These are phyloP conservation scores for Aspergillus haitiensis DNA, from an alignment of 495 filamentous ascomycete species.

Conservation along the genomic window DNA sequence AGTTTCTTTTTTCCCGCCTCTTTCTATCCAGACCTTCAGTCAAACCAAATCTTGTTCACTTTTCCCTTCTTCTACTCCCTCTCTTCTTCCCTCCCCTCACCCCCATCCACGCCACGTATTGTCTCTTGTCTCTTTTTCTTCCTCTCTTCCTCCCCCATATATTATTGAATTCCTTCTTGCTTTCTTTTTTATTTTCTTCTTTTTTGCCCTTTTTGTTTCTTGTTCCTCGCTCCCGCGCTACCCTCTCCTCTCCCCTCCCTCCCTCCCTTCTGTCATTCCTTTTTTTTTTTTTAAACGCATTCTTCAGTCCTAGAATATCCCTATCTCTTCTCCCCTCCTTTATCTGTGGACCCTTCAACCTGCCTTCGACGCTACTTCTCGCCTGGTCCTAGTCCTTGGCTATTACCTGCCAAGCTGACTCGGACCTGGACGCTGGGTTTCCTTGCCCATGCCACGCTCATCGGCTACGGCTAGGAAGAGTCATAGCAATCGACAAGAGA, in stretches of 20 bases:
- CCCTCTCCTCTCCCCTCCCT: constrained; percentile 14
- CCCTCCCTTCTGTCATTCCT: constrained; percentile 22
- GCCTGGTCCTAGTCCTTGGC: constrained; percentile 56
- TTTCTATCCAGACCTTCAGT: constrained; percentile 29
- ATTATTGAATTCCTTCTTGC: constrained; percentile 23
- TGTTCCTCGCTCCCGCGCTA: constrained; percentile 19
- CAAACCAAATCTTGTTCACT: constrained; percentile 27
- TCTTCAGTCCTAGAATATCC: constrained; percentile 16
- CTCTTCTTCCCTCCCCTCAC: constrained; percentile 22
- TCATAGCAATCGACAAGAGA: constrained; percentile 79
- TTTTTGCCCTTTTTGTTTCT: constrained; percentile 23
- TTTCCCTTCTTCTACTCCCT: constrained; percentile 21
- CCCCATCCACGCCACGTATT: constrained; percentile 22
- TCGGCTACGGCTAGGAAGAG: constrained; percentile 61
- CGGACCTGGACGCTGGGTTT: constrained; percentile 50
- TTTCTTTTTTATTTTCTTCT: constrained; percentile 19
- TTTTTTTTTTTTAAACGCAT: constrained; percentile 18
- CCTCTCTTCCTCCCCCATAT: constrained; percentile 16
- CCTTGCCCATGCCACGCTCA: constrained; percentile 71
- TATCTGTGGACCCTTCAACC: constrained; percentile 22
- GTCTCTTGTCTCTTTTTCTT: constrained; percentile 16
- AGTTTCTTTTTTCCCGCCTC: constrained; percentile 31
- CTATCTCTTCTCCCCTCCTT: constrained; percentile 10
- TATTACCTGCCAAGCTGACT: constrained; percentile 55
- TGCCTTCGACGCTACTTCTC: constrained; percentile 28